These are phyloP conservation scores for Trichosporon coremiiforme DNA, from an alignment of 1,284 basidiomycete genomes.

Conservation along the genomic window DNA sequence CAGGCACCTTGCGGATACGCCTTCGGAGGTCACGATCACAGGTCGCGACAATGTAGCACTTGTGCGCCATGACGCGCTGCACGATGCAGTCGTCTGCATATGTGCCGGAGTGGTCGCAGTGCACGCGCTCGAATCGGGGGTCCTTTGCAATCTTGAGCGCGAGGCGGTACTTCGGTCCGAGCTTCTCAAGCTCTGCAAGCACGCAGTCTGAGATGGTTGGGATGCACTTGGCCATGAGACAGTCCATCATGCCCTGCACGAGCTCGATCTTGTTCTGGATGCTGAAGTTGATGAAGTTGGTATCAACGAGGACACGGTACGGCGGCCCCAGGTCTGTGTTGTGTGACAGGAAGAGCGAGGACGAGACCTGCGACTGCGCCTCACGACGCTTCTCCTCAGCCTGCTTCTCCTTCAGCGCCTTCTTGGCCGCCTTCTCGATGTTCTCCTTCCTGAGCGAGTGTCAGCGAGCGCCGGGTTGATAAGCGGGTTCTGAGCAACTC, in stretches of 20 bases:
- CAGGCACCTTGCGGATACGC: slow-evolving; percentile 88
- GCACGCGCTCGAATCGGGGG: slow-evolving; percentile 90
- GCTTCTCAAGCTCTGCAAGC: slow-evolving; percentile 94
- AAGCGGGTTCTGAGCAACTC: too few relatives aligned
- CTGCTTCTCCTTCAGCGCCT: slow-evolving; percentile 57
- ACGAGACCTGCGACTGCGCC: slow-evolving; percentile 39
- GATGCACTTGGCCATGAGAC: slow-evolving; percentile 96
- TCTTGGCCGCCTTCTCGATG: slow-evolving; percentile 58
- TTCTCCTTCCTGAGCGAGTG: slow-evolving; percentile 60
- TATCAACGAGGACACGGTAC: slow-evolving; percentile 96
- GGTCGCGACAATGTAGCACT: slow-evolving; percentile 97
- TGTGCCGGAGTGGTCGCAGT: slow-evolving; percentile 89
- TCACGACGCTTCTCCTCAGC: slow-evolving; percentile 53
- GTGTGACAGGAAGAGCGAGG: slow-evolving; percentile 82
- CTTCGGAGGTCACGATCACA: slow-evolving; percentile 94
- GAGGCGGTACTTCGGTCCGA: slow-evolving; percentile 93
- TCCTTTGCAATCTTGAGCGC: slow-evolving; percentile 94
- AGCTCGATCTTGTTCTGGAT: slow-evolving; percentile 98
- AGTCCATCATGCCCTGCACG: slow-evolving; percentile 98
- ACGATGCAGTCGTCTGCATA: slow-evolving; percentile 99
- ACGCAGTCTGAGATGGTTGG: slow-evolving; percentile 99
- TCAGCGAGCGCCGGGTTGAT: too few relatives aligned
- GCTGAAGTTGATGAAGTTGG: slow-evolving; percentile 99
- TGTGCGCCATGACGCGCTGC: slow-evolving; percentile 88
- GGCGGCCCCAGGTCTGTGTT: slow-evolving; percentile 96